Conservation (phyloP, 1,284 basidiomycete genomes). For the Boletus sp. region DNA sequence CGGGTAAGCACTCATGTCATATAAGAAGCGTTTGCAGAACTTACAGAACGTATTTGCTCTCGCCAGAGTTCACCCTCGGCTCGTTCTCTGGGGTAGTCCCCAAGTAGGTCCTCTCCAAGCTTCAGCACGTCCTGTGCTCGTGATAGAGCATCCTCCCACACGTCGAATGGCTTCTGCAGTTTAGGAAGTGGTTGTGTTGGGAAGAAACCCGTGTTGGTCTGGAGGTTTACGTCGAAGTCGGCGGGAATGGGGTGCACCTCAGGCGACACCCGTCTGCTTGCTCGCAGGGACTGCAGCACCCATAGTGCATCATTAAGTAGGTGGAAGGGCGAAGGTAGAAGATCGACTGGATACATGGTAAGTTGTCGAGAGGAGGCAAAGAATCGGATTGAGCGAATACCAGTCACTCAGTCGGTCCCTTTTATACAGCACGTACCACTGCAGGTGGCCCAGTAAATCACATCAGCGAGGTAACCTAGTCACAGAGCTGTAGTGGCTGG, state of each 20-base stretch:
- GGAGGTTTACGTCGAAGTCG: constrained; percentile 74
- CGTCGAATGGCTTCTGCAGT: constrained; percentile 53
- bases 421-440: constrained; percentile 38
- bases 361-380: constrained; percentile 6
- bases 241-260: constrained; percentile 33
- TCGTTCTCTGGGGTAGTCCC: constrained; percentile 50
- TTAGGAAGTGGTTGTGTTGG: constrained; percentile 67
- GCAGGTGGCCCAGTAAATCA: constrained; percentile 30
- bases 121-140: constrained; percentile 57
- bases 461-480: constrained; percentile 38
- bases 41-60: constrained; percentile 57
- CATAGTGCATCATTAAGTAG: constrained; percentile 33
- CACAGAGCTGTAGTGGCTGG: constrained; percentile 35
- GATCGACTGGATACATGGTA: constrained; percentile 35
- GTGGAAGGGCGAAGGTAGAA: constrained; percentile 39
- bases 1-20: constrained; percentile 13
- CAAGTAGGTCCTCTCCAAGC: constrained; percentile 59
- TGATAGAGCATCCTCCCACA: constrained; percentile 74
- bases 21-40: constrained; percentile 28
- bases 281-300: constrained; percentile 29
- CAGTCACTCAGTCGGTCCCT: constrained; percentile 7
- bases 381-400: constrained; percentile 6
- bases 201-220: constrained; percentile 86
- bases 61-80: constrained; percentile 67
- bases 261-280: constrained; percentile 20